These are phyloP conservation scores for Fraxinus latifolia DNA, from an alignment of 305 asterid species.

Conservation along the genomic window DNA sequence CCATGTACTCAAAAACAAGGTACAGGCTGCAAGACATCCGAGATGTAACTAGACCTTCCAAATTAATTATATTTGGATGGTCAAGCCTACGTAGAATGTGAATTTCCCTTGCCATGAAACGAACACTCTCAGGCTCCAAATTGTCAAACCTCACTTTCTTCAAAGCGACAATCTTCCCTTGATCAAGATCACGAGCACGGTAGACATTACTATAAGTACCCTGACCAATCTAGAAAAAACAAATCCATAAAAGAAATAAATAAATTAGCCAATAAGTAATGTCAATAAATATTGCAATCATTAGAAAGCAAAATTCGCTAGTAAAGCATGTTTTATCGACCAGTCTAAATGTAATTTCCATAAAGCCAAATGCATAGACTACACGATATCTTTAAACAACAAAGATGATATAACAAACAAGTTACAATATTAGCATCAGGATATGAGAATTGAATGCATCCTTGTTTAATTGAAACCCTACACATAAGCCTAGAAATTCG, in stretches of 20 bases:
- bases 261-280: conserved; percentile 19
- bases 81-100: conserved; percentile 78
- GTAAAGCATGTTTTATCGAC: neutral
- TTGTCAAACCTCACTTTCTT: conserved; percentile 93
- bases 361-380: neutral
- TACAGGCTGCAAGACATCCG: conserved; percentile 92
- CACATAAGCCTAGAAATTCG: neutral
- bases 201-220: conserved; percentile 91
- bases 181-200: conserved; percentile 86
- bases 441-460: neutral
- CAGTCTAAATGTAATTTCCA: neutral
- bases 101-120: conserved; percentile 94
- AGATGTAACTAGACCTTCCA: conserved; percentile 91
- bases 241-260: conserved; percentile 13
- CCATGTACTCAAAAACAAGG: conserved; percentile 94
- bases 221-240: conserved; percentile 71
- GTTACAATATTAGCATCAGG: neutral
- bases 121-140: conserved; percentile 88
- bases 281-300: neutral
- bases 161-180: conserved; percentile 79
- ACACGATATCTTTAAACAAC: neutral
- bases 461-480: neutral
- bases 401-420: neutral
- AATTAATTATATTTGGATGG: conserved; percentile 83
- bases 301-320: neutral